These are phyloP conservation scores for Luffa acutangula DNA, from an alignment of 306 rosid species.

Conservation along the genomic window DNA sequence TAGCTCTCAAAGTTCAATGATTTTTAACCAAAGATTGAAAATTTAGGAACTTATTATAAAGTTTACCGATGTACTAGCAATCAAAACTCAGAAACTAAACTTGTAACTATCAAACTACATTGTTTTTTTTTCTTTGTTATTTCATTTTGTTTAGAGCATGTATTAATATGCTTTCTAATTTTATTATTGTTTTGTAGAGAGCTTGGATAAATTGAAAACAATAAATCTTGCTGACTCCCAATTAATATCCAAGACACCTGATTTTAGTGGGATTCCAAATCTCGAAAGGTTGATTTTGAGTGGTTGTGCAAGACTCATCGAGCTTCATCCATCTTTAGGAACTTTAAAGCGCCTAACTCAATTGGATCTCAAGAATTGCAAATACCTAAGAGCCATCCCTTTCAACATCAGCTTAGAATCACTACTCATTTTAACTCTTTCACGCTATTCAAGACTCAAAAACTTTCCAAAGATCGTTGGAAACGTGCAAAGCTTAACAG, in stretches of 20 bases:
- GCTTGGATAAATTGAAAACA: neutral
- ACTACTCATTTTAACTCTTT: constrained; percentile 1
- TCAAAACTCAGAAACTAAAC: no score
- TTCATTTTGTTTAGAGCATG: neutral
- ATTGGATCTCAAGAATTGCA: constrained; percentile 12
- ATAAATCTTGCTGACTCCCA: constrained; percentile 9
- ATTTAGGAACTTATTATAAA: no score
- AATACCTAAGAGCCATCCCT: neutral
- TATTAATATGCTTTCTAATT: neutral
- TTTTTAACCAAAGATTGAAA: no score
- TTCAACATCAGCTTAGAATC: constrained; percentile 6
- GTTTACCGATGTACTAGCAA: no score
- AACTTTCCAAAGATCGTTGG: constrained; percentile 15
- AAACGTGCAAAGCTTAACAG: constrained; percentile 1
- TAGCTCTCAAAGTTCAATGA: no score
- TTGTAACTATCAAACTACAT: no score
- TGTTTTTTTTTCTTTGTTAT: neutral
- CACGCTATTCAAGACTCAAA: constrained; percentile 4
- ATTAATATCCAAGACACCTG: constrained; percentile 9
- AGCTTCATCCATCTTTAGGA: constrained; percentile 8
- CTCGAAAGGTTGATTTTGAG: constrained; percentile 12
- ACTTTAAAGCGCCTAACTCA: neutral
- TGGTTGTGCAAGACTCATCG: constrained; percentile 11
- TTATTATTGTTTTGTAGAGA: neutral
- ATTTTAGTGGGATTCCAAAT: constrained; percentile 9